Percentiles rank a stretch among this genome's conserved stretches.
Evolutionary conservation across 305 asterid genomes (phyloP).

Genomic region (Fraxinus baroniana): DNA sequence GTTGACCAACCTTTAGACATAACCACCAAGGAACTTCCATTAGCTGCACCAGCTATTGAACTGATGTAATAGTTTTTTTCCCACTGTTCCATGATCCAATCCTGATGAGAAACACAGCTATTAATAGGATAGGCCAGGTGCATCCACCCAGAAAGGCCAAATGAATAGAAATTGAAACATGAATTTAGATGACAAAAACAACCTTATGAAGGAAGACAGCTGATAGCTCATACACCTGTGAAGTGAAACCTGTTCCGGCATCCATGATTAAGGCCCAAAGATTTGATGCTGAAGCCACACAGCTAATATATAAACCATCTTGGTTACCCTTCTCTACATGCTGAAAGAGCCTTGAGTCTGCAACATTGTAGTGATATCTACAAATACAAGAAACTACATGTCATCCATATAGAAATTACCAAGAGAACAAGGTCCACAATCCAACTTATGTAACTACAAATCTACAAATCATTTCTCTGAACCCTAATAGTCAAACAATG

Average conservation of each 20-base stretch:
- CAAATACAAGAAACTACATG: constrained; percentile 22
- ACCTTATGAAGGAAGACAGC: constrained; percentile 95
- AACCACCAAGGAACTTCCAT: constrained; percentile 91
- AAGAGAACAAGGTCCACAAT: constrained; percentile 7
- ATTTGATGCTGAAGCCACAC: constrained; percentile 88
- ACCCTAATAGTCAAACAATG: not conserved
- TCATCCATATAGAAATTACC: not conserved
- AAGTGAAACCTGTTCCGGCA: constrained; percentile 90
- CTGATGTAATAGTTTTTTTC: constrained; percentile 95
- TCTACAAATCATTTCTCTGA: constrained; percentile 1
- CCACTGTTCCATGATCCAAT: constrained; percentile 99
- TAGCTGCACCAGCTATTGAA: constrained; percentile 95
- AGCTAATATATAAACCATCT: constrained; percentile 91
- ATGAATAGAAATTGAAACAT: not conserved
- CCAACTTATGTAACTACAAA: not conserved
- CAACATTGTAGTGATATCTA: constrained; percentile 97
- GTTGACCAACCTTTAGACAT: constrained; percentile 87
- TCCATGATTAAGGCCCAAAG: constrained; percentile 99
- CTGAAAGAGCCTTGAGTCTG: constrained; percentile 90
- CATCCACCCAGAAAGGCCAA: constrained; percentile 14
- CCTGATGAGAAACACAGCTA: constrained; percentile 45
- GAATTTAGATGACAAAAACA: constrained; percentile 1
- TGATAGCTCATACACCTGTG: constrained; percentile 95
- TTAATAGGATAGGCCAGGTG: constrained; percentile 8
- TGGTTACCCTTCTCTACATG: constrained; percentile 97